Evolutionary conservation across 306 rosid genomes (phyloP).

Genomic region (Trichosanthes truncata): DNA sequence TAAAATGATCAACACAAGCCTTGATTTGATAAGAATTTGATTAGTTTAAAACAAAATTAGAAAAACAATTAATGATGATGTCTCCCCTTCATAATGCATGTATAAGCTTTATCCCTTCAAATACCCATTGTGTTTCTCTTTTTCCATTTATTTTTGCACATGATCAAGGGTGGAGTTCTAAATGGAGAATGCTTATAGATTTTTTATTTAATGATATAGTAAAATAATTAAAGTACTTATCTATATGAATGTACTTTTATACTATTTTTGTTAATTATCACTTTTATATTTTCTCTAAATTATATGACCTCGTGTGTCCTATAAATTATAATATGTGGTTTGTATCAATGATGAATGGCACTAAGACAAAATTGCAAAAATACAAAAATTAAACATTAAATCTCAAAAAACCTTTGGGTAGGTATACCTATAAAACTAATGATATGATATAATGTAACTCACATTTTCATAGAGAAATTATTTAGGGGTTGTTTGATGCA

Average conservation of each 20-base stretch:
- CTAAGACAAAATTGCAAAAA: too few species aligned
- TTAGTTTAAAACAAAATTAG: neutral
- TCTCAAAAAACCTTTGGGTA: neutral
- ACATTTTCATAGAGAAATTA: too few species aligned
- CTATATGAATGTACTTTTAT: too few species aligned
- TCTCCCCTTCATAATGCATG: neutral
- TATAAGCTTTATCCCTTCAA: conserved; percentile 5
- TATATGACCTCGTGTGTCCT: neutral
- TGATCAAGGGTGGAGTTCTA: neutral
- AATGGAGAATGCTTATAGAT: neutral
- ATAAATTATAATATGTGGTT: neutral
- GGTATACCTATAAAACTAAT: neutral
- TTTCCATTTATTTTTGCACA: neutral
- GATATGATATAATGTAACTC: neutral
- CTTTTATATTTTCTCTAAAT: neutral
- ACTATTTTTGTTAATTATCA: neutral
- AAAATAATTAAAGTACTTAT: too few species aligned
- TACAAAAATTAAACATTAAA: neutral
- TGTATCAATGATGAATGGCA: neutral
- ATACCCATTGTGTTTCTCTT: neutral
- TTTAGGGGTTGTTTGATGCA: too few species aligned
- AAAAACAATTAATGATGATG: neutral
- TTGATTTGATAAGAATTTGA: neutral
- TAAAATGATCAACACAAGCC: neutral
- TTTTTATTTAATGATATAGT: too few species aligned